Evolutionary conservation across 768 basidiomycete species (phyloP), one percentile per base, ranked within the genome.

Genomic region (Kwoniella sp.): DNA sequence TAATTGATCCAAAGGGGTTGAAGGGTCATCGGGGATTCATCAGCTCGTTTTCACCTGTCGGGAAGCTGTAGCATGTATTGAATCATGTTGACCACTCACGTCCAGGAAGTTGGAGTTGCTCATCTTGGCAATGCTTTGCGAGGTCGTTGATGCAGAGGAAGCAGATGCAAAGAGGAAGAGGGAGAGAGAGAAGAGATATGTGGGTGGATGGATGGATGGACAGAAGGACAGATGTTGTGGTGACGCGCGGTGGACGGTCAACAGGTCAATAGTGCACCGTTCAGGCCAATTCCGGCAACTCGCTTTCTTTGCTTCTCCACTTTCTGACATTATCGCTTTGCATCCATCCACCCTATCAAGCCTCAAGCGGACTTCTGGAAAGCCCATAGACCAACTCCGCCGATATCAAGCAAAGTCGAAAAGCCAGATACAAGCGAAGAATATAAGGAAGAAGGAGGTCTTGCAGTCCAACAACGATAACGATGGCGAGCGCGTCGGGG

Each of bases 71-170:
- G 12, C 12, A 31, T 29, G 52, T 22, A 34, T 37, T 3, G 47
- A 48, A 12, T 57, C 17, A 34, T 11, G 55, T 30, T 28, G 23
- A 26, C 58, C n/a, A 73, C 80, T 69, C 55, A 81, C 81, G 55
- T 82, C 79, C 61, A 82, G 69, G 59, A 81, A 81, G 69, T 81
- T 81, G 2, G 79, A 76, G 58, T 81, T 81, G 65, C 73, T 75
- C 73, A 75, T 75, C 4, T 15, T 58, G 41, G 8, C 41, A 45
- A 48, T 30, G 45, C 25, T 22, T 23, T 28, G 12, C 12, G 34
- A 58, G n/a, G 37, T n/a, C 11, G 56, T 41, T 23, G 34, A 23
- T 23, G 25, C 22, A 17, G 17, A 12, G 11, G 0, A 12, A 37
- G 25, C n/a, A n/a, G n/a, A n/a, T n/a, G n/a, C n/a, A 29, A 20